Evolutionary conservation across 2,329 filamentous ascomycete genomes (phyloP).

Genomic region (Coniochaeta prunicola): DNA sequence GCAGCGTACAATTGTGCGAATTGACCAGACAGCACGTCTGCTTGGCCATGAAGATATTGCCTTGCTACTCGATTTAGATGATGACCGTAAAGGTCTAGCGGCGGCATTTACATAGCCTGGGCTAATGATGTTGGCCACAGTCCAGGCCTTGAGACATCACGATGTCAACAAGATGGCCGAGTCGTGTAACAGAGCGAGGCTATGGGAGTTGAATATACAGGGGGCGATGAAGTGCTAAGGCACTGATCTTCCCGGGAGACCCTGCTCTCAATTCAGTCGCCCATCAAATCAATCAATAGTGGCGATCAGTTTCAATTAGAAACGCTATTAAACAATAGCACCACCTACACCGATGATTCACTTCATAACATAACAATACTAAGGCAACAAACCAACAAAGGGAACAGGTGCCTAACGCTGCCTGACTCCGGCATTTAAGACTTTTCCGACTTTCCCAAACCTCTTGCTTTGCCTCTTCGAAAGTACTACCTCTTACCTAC

Average conservation of each 20-base stretch:
- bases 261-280: background rate
- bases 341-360: background rate
- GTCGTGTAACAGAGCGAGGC: too few relatives aligned
- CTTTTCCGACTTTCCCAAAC: background rate
- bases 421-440: background rate
- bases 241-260: background rate
- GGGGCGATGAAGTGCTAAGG: too few relatives aligned
- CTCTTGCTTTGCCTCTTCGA: background rate
- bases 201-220: too few relatives aligned
- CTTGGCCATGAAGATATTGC: too few relatives aligned
- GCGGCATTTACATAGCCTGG: too few relatives aligned
- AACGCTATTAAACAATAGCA: background rate
- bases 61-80: too few relatives aligned
- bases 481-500: background rate
- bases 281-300: conserved; percentile 1
- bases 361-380: background rate
- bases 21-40: too few relatives aligned
- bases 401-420: background rate
- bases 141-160: too few relatives aligned
- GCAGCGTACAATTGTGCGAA: too few relatives aligned
- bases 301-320: background rate
- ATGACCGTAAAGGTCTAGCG: too few relatives aligned
- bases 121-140: too few relatives aligned
- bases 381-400: background rate
- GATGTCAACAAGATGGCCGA: too few relatives aligned